Percentiles rank a stretch among this genome's conserved stretches.
phyloP scores from a whole-genome alignment of 1,139 yeast species.

The Kurtzmaniella quercitrusa region DNA sequence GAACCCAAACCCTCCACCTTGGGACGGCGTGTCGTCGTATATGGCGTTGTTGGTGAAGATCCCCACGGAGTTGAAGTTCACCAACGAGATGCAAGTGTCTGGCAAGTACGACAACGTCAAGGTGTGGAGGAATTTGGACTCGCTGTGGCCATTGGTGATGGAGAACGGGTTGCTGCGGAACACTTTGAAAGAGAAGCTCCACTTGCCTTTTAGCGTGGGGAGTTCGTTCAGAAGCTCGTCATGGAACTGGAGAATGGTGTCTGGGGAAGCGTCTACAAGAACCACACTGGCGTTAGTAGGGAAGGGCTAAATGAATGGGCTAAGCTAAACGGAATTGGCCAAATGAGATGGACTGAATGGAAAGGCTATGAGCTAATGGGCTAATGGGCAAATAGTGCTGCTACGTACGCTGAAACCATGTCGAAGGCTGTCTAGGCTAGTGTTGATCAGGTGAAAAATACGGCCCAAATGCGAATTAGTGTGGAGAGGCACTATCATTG shows the following conservation, averaged over 20 bases:
- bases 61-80: slow-evolving; percentile 44
- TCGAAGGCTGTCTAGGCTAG: background rate
- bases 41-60: slow-evolving; percentile 37
- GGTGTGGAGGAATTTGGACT: slow-evolving; percentile 51
- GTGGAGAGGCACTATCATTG: no score
- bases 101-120: slow-evolving; percentile 52
- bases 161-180: slow-evolving; percentile 58
- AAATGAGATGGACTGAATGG: no score
- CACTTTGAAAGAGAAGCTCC: slow-evolving; percentile 63
- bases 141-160: slow-evolving; percentile 26
- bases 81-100: slow-evolving; percentile 48
- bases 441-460: background rate
- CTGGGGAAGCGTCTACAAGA: slow-evolving; percentile 56
- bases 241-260: slow-evolving; percentile 61
- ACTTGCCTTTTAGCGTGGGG: slow-evolving; percentile 54
- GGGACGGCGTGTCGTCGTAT: slow-evolving; percentile 27
- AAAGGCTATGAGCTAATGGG: no score
- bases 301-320: no score
- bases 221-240: slow-evolving; percentile 63
- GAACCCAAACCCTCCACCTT: slow-evolving; percentile 20
- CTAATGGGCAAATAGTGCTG: no score
- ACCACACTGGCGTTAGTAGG: slow-evolving; percentile 33
- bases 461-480: background rate
- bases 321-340: no score
- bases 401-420: slow-evolving; percentile 33